phyloP scores from a whole-genome alignment of 495 filamentous ascomycete genomes.

The Penicillium bovifimosum region DNA sequence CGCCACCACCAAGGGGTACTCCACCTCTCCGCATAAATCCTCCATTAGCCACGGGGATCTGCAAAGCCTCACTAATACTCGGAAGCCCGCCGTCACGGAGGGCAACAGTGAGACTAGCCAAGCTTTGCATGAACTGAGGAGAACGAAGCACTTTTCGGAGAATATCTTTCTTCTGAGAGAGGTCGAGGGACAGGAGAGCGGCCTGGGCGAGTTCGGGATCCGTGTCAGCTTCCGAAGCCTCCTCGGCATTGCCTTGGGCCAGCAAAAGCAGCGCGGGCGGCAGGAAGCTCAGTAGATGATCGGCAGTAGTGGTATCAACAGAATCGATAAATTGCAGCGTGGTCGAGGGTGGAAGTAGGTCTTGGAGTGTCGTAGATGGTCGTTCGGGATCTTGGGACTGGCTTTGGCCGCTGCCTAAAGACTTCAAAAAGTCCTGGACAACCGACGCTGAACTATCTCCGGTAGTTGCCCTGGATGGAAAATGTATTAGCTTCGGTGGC shows the following conservation, averaged over 20 bases:
- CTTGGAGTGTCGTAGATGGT: conserved; percentile 76
- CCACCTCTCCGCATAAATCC: conserved; percentile 66
- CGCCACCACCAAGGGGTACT: conserved; percentile 80
- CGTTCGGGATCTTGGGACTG: conserved; percentile 51
- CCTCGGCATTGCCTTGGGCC: conserved; percentile 58
- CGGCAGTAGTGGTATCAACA: conserved; percentile 56
- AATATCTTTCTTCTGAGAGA: conserved; percentile 74
- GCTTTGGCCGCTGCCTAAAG: conserved; percentile 58
- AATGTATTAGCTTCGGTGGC: background rate
- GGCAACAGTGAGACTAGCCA: conserved; percentile 77
- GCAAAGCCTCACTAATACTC: conserved; percentile 79
- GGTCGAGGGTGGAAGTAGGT: conserved; percentile 69
- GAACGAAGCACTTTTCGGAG: conserved; percentile 78
- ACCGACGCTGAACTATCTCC: conserved; percentile 55
- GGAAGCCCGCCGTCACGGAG: conserved; percentile 89
- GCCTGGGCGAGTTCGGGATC: conserved; percentile 61
- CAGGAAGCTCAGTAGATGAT: conserved; percentile 70
- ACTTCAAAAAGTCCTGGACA: conserved; percentile 83
- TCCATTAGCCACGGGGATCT: conserved; percentile 72
- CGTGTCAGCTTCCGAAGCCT: conserved; percentile 54
- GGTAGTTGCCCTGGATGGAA: conserved; percentile 31
- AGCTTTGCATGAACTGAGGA: conserved; percentile 85
- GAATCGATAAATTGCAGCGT: conserved; percentile 73
- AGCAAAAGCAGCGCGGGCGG: conserved; percentile 70
- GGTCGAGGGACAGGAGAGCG: conserved; percentile 66